These are phyloP conservation scores for Ambrosia artemisiifolia DNA, from an alignment of 129 eudicot genomes.

Conservation along the genomic window DNA sequence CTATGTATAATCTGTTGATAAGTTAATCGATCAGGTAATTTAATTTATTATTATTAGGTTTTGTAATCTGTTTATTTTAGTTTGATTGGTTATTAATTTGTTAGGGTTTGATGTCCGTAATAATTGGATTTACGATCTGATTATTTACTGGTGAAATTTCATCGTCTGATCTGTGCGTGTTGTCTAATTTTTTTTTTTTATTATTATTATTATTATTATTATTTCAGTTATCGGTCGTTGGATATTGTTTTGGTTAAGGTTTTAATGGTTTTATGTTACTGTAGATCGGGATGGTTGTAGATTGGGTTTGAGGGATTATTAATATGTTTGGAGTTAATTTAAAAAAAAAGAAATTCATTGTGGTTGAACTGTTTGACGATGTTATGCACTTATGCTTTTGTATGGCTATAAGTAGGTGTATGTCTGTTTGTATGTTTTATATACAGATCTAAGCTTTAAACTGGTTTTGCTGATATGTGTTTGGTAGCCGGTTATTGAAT, in stretches of 20 bases:
- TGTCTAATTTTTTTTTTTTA: background rate
- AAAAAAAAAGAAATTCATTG: background rate
- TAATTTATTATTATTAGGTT: background rate
- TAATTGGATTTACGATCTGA: slow-evolving; percentile 22
- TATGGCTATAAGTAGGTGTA: background rate
- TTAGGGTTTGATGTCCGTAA: slow-evolving; percentile 21
- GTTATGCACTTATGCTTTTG: background rate
- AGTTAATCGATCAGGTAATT: slow-evolving; percentile 30
- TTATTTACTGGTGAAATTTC: slow-evolving; percentile 6
- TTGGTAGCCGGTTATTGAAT: background rate
- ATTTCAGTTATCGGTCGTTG: slow-evolving; percentile 9
- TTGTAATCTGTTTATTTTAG: background rate
- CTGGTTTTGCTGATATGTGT: slow-evolving; percentile 6
- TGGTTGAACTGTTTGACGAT: slow-evolving; percentile 5
- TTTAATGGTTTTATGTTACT: background rate
- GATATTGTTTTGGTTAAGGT: slow-evolving; percentile 12
- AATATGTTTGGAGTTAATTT: background rate
- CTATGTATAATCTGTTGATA: slow-evolving; percentile 40
- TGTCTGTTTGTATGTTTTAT: background rate
- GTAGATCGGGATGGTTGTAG: slow-evolving; percentile 16
- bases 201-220: background rate
- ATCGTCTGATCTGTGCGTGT: slow-evolving; percentile 10
- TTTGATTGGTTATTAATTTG: slow-evolving; percentile 9
- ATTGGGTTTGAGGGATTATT: background rate
- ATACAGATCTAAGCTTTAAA: slow-evolving; percentile 4